These are phyloP conservation scores for Tricholoma terreum DNA, from an alignment of 768 basidiomycete genomes.

Conservation along the genomic window DNA sequence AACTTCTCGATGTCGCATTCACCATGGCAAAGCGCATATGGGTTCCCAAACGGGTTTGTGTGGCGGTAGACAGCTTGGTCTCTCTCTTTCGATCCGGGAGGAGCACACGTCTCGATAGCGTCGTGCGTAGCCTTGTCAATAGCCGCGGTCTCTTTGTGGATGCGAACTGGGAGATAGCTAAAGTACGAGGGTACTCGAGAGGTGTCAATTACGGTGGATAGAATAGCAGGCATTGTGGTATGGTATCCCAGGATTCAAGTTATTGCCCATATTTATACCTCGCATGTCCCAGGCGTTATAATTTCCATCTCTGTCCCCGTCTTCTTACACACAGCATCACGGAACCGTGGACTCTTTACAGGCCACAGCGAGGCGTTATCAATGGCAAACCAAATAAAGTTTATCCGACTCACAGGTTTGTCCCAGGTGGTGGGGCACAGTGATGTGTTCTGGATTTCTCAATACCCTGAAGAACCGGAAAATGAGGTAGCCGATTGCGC, in stretches of 20 bases:
- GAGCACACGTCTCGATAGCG: slow-evolving; percentile 13
- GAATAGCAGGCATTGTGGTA: background rate
- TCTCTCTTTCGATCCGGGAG: slow-evolving; percentile 11
- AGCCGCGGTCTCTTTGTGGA: slow-evolving; percentile 13
- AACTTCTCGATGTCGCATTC: slow-evolving; percentile 19
- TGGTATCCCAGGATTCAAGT: background rate
- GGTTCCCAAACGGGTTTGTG: slow-evolving; percentile 17
- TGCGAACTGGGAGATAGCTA: slow-evolving; percentile 15
- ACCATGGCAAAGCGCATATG: slow-evolving; percentile 17
- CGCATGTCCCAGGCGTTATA: no score
- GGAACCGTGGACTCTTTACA: no score
- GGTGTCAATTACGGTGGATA: slow-evolving; percentile 12
- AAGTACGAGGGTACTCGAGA: slow-evolving; percentile 12
- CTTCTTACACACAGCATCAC: no score
- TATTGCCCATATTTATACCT: background rate
- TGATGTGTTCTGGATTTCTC: no score
- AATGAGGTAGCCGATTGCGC: no score
- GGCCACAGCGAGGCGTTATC: no score
- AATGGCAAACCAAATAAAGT: no score
- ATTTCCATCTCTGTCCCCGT: no score
- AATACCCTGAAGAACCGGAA: no score
- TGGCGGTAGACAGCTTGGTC: slow-evolving; percentile 17
- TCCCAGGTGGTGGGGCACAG: no score
- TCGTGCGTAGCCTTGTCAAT: slow-evolving; percentile 14
- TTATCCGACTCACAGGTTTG: no score